Conservation (phyloP, 768 basidiomycete genomes). For the Daedaleopsis nitida region DNA sequence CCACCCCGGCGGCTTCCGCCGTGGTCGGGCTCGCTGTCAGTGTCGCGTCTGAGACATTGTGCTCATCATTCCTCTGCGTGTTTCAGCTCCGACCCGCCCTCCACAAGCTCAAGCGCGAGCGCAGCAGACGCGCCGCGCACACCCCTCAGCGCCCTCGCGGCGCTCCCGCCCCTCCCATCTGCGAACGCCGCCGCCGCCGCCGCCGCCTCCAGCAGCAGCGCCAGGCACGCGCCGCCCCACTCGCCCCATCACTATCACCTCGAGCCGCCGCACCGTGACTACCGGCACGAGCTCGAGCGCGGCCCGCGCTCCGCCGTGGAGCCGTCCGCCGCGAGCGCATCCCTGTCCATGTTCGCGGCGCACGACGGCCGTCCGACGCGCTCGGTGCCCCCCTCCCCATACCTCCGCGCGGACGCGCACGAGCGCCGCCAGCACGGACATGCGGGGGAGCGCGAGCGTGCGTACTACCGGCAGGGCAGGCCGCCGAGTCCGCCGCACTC, state of each 20-base stretch:
- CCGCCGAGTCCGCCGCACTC: constrained; percentile 19
- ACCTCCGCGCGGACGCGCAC: constrained; percentile 1
- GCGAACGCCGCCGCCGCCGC: background rate
- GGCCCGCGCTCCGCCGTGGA: constrained; percentile 1
- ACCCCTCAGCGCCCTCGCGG: constrained; percentile 11
- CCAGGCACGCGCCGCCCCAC: constrained; percentile 8
- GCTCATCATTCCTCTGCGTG: background rate
- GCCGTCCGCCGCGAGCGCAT: background rate
- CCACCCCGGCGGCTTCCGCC: background rate
- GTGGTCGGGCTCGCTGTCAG: background rate
- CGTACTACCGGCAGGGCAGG: constrained; percentile 6
- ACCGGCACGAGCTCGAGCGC: background rate
- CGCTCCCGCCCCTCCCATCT: constrained; percentile 3
- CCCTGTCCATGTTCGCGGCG: too few relatives aligned
- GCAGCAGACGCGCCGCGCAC: constrained; percentile 6
- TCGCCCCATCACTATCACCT: background rate
- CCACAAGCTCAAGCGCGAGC: background rate
- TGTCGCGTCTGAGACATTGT: background rate
- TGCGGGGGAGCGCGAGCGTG: constrained; percentile 3
- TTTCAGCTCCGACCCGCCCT: constrained; percentile 12
- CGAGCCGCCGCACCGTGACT: background rate
- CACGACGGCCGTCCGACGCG: constrained; percentile 15
- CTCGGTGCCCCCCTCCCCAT: constrained; percentile 14
- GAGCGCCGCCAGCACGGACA: background rate
- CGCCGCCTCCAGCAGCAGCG: background rate